A percentile compares a stretch with the other conserved stretches of the same genome.
Evolutionary conservation across 768 basidiomycete genomes (phyloP).

Genomic region (Boletus edulis): DNA sequence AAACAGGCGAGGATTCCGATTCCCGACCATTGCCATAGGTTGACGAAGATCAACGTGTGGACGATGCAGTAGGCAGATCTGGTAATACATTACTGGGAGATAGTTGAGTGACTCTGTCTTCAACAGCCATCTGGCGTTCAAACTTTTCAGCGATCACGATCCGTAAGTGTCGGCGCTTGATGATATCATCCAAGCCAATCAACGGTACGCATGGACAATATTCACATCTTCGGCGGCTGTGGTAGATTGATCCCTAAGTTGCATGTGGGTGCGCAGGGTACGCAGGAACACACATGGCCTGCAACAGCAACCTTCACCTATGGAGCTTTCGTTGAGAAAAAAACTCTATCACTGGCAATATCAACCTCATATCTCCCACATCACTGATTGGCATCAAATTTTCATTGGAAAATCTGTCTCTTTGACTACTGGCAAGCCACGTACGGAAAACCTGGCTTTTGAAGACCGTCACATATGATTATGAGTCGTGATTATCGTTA

Average conservation of each 20-base stretch:
- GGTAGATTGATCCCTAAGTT: neutral
- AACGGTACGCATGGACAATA: neutral
- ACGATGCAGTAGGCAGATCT: neutral
- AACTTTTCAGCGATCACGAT: neutral
- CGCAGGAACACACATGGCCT: neutral
- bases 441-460: neutral
- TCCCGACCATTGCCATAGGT: neutral
- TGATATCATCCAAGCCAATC: neutral
- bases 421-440: neutral
- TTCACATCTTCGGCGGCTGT: neutral
- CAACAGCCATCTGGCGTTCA: neutral
- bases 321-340: neutral
- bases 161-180: neutral
- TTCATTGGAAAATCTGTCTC: neutral
- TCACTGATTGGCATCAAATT: slow-evolving; percentile 5
- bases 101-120: neutral
- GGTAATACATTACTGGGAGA: neutral
- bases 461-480: too few relatives aligned
- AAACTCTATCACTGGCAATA: neutral
- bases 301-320: neutral
- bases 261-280: neutral
- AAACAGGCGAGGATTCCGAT: neutral
- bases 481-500: neutral
- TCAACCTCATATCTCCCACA: neutral
- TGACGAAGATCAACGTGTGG: neutral